A percentile compares a stretch with the other conserved stretches of the same genome.
These are phyloP conservation scores for Stellera chamaejasme DNA, from an alignment of 345 rosid genomes.

Conservation along the genomic window DNA sequence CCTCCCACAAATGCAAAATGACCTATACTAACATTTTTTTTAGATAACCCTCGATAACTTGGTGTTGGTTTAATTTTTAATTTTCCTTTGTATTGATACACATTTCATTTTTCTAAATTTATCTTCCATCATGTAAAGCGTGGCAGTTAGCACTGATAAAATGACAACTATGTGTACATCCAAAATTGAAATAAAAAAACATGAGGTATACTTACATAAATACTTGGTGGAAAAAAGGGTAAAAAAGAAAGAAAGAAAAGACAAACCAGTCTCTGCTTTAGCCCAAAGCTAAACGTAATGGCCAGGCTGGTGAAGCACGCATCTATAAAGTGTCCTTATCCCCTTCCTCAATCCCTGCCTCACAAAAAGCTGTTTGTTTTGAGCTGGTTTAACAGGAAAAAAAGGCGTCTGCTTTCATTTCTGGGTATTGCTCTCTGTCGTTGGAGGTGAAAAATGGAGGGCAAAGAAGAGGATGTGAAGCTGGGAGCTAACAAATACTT, in stretches of 20 bases:
- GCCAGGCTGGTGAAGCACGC: neutral
- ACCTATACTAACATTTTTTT: no score
- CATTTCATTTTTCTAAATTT: no score
- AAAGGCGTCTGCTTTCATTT: no score
- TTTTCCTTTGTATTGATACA: neutral
- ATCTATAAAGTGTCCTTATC: conserved; percentile 26
- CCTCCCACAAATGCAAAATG: no score
- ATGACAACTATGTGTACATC: no score
- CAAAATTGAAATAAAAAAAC: no score
- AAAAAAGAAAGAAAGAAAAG: neutral
- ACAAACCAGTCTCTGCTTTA: conserved; percentile 6
- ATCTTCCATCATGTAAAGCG: no score
- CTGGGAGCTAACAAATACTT: conserved; percentile 58
- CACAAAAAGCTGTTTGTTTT: neutral
- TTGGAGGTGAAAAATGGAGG: conserved; percentile 33
- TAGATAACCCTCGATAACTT: no score
- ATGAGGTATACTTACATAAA: no score
- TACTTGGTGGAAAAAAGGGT: neutral
- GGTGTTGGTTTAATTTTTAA: neutral
- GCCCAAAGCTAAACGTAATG: conserved; percentile 1
- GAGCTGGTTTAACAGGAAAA: neutral
- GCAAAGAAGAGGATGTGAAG: conserved; percentile 65
- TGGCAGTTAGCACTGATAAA: no score
- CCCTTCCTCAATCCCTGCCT: neutral
- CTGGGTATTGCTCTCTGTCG: conserved; percentile 1